These are phyloP conservation scores for Yamadazyma pseudoaaseri DNA, from an alignment of 1,139 yeast genomes.

Conservation along the genomic window DNA sequence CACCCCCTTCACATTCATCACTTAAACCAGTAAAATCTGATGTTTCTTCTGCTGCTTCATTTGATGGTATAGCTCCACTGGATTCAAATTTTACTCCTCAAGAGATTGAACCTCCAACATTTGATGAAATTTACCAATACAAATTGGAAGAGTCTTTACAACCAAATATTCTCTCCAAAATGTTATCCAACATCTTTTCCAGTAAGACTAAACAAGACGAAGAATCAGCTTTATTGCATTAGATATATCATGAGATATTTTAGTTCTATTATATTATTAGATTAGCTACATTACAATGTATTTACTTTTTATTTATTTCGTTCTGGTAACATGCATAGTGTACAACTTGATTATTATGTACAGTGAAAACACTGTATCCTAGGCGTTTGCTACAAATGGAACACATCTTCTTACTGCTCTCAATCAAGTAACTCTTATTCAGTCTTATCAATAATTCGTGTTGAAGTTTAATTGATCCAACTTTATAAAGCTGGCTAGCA, in stretches of 20 bases:
- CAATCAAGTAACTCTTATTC: conserved; percentile 34
- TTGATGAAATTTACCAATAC: conserved; percentile 29
- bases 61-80: conserved; percentile 20
- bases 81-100: conserved; percentile 25
- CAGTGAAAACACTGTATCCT: conserved; percentile 62
- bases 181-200: conserved; percentile 8
- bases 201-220: conserved; percentile 14
- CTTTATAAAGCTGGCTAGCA: conserved; percentile 34
- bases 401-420: conserved; percentile 48
- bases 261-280: conserved; percentile 2
- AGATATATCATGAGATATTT: background rate
- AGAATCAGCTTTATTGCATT: conserved; percentile 15
- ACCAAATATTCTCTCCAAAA: conserved; percentile 11
- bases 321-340: conserved; percentile 63
- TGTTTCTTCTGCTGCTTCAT: conserved; percentile 20
- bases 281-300: background rate
- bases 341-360: conserved; percentile 51
- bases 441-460: conserved; percentile 37
- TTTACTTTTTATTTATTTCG: conserved; percentile 1
- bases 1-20: conserved; percentile 9
- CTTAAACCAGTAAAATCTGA: conserved; percentile 26
- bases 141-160: conserved; percentile 22
- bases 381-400: conserved; percentile 58
- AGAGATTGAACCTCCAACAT: conserved; percentile 42
- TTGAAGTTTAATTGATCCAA: conserved; percentile 33